Base-by-base conservation (phyloP, 768 basidiomycete genomes). In the Leucosporidium creatinivorum region DNA sequence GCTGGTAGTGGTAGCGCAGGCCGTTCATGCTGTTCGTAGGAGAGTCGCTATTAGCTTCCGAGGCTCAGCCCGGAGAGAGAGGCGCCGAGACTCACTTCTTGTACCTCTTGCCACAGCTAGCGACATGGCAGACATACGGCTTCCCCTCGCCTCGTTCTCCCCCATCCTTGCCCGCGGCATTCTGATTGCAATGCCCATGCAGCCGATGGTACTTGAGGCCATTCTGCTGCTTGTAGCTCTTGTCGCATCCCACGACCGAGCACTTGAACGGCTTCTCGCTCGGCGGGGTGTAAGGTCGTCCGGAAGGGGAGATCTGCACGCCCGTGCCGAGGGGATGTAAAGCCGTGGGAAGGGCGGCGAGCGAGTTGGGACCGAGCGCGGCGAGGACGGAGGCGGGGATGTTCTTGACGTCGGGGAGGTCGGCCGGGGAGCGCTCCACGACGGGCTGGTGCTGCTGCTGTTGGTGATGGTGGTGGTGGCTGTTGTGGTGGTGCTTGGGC, bases 1-100 rank as follows among this genome's bases (percentile, higher is more conserved):
- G 94, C 78, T 93, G 89, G 77, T 97, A 98, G 79, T 98, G 94
- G 70, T 98, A 98, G 75, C 89, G 80, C 69, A 97, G 80, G 0
- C 94, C 94, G 78, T 97, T 97, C 93, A 97, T 94, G 77, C 73
- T 76, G 65, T 12, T 49, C n/a, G 8, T 0, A 48, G 12, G 30
- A 15, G 58, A 55, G 33, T 15, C 28, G 33, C 47, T 30, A n/a
- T 15, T 21, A 58, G n/a, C 31, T n/a, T n/a, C n/a, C n/a, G n/a
- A n/a, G n/a, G n/a, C n/a, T n/a, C n/a, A n/a, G n/a, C n/a, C n/a
- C n/a, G n/a, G 56, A 39, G 18, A 25, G 33, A 33, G 56, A 39
- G 60, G 13, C 25, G 55, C 55, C 18, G 19, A 31, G 30, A 70
- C 74, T 39, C 61, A 74, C 75, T 99, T 97, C 84, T 97, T 93